Evolutionary conservation across 2,329 filamentous ascomycete species (phyloP).

Genomic region (Nemania bipapillata): DNA sequence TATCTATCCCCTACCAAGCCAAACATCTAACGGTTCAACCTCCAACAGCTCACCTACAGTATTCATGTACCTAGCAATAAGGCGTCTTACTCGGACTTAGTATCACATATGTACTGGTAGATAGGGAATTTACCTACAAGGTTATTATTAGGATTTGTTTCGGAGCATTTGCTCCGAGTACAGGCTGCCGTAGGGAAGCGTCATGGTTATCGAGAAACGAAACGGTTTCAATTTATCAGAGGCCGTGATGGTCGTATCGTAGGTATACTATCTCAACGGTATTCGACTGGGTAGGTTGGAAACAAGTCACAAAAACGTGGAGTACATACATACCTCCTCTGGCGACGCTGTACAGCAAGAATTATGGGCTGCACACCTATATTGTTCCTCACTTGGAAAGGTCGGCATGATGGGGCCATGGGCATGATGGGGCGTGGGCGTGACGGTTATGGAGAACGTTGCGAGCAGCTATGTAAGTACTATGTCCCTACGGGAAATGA

Average conservation of each 20-base stretch:
- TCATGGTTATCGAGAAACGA: not conserved
- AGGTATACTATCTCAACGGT: not conserved
- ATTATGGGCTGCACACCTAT: not conserved
- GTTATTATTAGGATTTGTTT: not conserved
- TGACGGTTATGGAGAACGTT: conserved; percentile 14
- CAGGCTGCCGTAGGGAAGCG: not conserved
- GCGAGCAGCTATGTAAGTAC: not conserved
- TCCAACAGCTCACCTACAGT: conserved; percentile 19
- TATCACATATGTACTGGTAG: not conserved
- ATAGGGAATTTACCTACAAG: not conserved
- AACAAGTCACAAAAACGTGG: not conserved
- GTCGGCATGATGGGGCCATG: not conserved
- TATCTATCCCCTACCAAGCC: conserved; percentile 17
- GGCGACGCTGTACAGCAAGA: not conserved
- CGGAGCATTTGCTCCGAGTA: conserved; percentile 32
- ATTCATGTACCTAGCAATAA: not conserved
- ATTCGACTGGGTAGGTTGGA: not conserved
- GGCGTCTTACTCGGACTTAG: not conserved
- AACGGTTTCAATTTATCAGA: not conserved
- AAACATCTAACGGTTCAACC: conserved; percentile 10
- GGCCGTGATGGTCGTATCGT: not conserved
- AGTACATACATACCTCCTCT: not conserved
- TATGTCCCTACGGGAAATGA: conserved; percentile 19
- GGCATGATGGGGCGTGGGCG: no score
- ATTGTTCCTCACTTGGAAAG: conserved; percentile 9